Percentiles rank a stretch among this genome's conserved stretches.
phyloP scores from a whole-genome alignment of 805 yeast species.

The Cyberlindnera lachancei region DNA sequence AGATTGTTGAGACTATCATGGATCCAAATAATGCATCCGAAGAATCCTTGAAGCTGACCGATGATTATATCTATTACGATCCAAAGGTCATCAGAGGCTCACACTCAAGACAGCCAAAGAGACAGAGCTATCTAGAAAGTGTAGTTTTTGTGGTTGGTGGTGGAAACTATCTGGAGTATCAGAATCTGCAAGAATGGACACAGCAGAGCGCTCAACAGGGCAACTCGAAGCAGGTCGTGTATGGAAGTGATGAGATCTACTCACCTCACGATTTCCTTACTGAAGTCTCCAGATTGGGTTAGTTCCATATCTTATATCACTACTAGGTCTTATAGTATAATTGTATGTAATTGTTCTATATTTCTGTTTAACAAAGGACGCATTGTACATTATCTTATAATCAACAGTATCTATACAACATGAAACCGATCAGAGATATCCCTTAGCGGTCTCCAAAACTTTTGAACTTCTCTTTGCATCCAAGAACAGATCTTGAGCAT shows the following conservation, averaged over 20 bases:
- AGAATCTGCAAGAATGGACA: slow-evolving; percentile 88
- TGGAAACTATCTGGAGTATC: slow-evolving; percentile 90
- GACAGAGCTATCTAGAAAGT: slow-evolving; percentile 73
- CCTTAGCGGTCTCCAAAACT: slow-evolving; percentile 38
- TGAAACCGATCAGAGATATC: too few species aligned
- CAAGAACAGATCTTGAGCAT: slow-evolving; percentile 73
- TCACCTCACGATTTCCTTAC: slow-evolving; percentile 63
- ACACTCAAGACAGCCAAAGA: slow-evolving; percentile 80
- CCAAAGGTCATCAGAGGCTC: slow-evolving; percentile 84
- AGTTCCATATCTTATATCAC: too few species aligned
- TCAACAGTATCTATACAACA: too few species aligned
- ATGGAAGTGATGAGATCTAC: slow-evolving; percentile 77
- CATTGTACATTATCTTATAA: too few species aligned
- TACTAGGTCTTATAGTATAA: too few species aligned
- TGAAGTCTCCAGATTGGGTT: slow-evolving; percentile 54
- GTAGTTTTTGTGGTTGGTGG: slow-evolving; percentile 95
- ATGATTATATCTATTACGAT: slow-evolving; percentile 84
- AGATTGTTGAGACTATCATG: slow-evolving; percentile 85
- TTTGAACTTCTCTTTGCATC: slow-evolving; percentile 79
- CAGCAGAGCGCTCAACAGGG: slow-evolving; percentile 29
- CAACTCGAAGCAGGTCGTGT: slow-evolving; percentile 52
- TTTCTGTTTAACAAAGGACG: neutral
- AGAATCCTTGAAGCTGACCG: slow-evolving; percentile 65
- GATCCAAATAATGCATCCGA: slow-evolving; percentile 65
- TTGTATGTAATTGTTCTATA: too few species aligned